A percentile compares a stretch with the other conserved stretches of the same genome.
phyloP scores from a whole-genome alignment of 2,329 filamentous ascomycete species.

The Ramularia collo-cygni region DNA sequence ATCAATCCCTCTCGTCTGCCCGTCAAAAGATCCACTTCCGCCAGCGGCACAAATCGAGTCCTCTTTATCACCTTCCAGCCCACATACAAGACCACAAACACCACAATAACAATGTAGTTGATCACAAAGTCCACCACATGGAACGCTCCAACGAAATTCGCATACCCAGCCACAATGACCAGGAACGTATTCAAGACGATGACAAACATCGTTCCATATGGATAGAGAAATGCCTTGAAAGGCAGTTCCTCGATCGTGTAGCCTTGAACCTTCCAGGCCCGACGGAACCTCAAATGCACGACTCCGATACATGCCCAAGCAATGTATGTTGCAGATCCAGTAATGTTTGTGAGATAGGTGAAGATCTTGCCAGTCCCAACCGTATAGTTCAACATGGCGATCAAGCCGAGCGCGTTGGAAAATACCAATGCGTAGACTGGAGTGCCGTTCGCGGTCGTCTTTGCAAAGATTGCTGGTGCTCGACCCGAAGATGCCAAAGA shows the following conservation, averaged over 20 bases:
- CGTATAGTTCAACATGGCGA: slow-evolving; percentile 63
- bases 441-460: slow-evolving; percentile 77
- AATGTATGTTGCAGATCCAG: slow-evolving; percentile 65
- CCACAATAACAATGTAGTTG: slow-evolving; percentile 57
- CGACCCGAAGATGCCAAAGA: slow-evolving; percentile 48
- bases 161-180: slow-evolving; percentile 58
- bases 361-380: slow-evolving; percentile 61
- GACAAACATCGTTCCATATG: slow-evolving; percentile 36
- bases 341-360: slow-evolving; percentile 69
- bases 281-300: slow-evolving; percentile 82
- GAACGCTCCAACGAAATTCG: slow-evolving; percentile 28
- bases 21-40: slow-evolving; percentile 35
- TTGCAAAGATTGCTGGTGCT: slow-evolving; percentile 68
- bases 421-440: slow-evolving; percentile 65
- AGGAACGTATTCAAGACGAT: slow-evolving; percentile 37
- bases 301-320: slow-evolving; percentile 79
- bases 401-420: slow-evolving; percentile 60
- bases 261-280: slow-evolving; percentile 51
- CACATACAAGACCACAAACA: slow-evolving; percentile 54
- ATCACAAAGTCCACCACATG: slow-evolving; percentile 50
- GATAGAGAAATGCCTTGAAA: slow-evolving; percentile 36
- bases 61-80: slow-evolving; percentile 50
- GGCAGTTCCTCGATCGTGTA: slow-evolving; percentile 38
- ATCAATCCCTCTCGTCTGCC: slow-evolving; percentile 1
- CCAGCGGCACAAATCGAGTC: slow-evolving; percentile 31